A percentile compares a stretch with the other conserved stretches of the same genome.
Evolutionary conservation across 2,329 filamentous ascomycete genomes (phyloP).

Genomic region (Ophiostoma himal-ulmi): DNA sequence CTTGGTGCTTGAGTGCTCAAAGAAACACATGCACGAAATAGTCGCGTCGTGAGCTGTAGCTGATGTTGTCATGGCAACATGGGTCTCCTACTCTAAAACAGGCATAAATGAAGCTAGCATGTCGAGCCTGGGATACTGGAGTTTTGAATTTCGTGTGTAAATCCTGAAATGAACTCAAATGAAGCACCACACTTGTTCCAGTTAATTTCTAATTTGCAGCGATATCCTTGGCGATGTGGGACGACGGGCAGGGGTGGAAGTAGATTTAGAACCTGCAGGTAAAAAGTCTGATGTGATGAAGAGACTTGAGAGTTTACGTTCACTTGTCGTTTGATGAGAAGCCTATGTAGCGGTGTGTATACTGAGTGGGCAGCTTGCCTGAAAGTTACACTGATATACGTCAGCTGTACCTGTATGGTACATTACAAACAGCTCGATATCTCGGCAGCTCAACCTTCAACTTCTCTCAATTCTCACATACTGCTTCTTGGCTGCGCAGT

Average conservation of each 20-base stretch:
- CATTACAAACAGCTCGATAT: not conserved
- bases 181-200: conserved; percentile 20
- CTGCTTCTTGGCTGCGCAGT: not conserved
- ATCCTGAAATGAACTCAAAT: conserved; percentile 19
- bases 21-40: not conserved
- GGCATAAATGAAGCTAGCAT: not conserved
- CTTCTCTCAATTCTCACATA: not conserved
- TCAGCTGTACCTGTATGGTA: not conserved
- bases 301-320: not conserved
- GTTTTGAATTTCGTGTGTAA: not conserved
- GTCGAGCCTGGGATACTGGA: not conserved
- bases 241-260: conserved; percentile 4
- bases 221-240: conserved; percentile 20
- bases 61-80: conserved; percentile 22
- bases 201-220: conserved; percentile 20
- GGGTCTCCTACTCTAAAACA: not conserved
- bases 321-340: not conserved
- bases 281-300: not conserved
- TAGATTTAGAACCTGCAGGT: not conserved
- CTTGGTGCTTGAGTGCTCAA: not conserved
- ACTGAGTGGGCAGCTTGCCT: not conserved
- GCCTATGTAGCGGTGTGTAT: conserved; percentile 5
- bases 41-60: conserved; percentile 10
- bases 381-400: not conserved
- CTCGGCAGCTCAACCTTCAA: not conserved